phyloP scores from a whole-genome alignment of 208 protist genomes.

The Crithidia fasciculata region DNA sequence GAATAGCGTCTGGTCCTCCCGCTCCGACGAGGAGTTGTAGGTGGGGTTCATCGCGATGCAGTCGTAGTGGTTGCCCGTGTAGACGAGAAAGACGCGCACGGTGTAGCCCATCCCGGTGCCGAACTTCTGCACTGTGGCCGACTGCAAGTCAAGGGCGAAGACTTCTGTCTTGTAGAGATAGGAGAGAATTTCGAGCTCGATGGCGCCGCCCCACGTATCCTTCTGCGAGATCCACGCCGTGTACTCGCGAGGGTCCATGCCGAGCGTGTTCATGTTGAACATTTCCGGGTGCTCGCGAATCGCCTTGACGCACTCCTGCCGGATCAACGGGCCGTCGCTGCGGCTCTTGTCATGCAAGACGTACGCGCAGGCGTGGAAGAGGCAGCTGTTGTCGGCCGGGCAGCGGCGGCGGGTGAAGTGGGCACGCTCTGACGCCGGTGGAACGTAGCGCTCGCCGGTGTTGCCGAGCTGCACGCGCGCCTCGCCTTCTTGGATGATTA shows the following conservation, averaged over 20 bases:
- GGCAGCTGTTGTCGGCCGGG: slow-evolving; percentile 94
- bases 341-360: slow-evolving; percentile 87
- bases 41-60: slow-evolving; percentile 87
- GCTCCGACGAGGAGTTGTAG: slow-evolving; percentile 71
- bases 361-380: slow-evolving; percentile 95
- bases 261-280: slow-evolving; percentile 80
- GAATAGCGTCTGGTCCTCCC: slow-evolving; percentile 90
- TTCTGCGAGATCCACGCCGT: slow-evolving; percentile 69
- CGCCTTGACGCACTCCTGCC: slow-evolving; percentile 79
- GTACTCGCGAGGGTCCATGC: slow-evolving; percentile 73
- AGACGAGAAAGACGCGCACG: slow-evolving; percentile 89
- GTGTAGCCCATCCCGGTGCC: slow-evolving; percentile 86
- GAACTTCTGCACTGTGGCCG: slow-evolving; percentile 72
- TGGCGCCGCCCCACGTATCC: slow-evolving; percentile 91
- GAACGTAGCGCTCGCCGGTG: slow-evolving; percentile 79
- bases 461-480: slow-evolving; percentile 59
- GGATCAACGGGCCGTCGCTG: slow-evolving; percentile 66
- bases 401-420: slow-evolving; percentile 90
- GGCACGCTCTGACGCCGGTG: slow-evolving; percentile 63
- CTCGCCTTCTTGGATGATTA: slow-evolving; percentile 87
- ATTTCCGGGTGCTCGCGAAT: slow-evolving; percentile 74
- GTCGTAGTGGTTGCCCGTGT: slow-evolving; percentile 95
- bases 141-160: slow-evolving; percentile 87
- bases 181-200: slow-evolving; percentile 92
- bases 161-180: slow-evolving; percentile 91